These are phyloP conservation scores for Brachypodium distachyon DNA, from an alignment of 202 grass and related monocot genomes.

Conservation along the genomic window DNA sequence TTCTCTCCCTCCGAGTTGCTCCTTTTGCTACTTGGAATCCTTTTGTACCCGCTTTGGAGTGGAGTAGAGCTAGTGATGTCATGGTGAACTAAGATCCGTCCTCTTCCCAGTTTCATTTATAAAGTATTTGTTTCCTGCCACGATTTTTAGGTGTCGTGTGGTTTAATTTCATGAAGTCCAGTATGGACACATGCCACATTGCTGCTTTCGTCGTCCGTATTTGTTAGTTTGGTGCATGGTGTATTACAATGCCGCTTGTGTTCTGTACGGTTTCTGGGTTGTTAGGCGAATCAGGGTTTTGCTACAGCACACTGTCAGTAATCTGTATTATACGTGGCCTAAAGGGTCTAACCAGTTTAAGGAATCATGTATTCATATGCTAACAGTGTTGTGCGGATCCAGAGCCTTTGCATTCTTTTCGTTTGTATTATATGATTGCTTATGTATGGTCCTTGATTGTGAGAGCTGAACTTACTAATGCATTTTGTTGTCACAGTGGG, in stretches of 20 bases:
- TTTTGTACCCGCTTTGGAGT: background rate
- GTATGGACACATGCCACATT: background rate
- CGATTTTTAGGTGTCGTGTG: constrained; percentile 5
- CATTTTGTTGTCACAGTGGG: constrained; percentile 61
- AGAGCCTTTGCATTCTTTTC: background rate
- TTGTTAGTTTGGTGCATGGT: constrained; percentile 11
- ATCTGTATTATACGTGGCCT: background rate
- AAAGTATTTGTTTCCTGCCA: background rate
- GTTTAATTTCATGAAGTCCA: background rate
- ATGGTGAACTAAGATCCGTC: constrained; percentile 18
- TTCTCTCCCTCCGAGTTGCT: background rate
- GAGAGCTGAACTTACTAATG: background rate
- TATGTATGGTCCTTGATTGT: background rate
- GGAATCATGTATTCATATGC: background rate
- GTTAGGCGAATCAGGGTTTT: background rate
- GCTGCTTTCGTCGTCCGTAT: background rate
- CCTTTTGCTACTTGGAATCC: background rate
- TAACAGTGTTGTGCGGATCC: background rate
- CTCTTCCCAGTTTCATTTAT: background rate
- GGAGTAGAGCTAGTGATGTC: constrained; percentile 6
- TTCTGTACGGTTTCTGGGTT: background rate
- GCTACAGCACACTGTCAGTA: background rate
- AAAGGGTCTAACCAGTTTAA: background rate
- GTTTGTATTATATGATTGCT: background rate
- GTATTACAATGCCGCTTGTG: background rate